Conservation (phyloP, 306 rosid species). For the Lupinus albus region DNA sequence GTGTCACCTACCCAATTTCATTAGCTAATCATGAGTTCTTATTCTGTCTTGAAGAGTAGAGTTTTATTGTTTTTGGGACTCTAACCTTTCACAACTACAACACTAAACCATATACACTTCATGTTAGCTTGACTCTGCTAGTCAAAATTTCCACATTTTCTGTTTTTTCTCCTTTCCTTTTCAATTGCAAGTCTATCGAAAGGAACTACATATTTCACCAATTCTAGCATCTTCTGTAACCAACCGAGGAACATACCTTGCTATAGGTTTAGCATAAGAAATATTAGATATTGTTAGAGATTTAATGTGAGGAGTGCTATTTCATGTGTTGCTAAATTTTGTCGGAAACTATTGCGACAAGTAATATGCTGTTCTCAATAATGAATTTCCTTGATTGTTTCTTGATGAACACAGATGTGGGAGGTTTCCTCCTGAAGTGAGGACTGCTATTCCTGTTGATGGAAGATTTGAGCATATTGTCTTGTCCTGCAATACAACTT, state of each 20-base stretch:
- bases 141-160: neutral
- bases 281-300: neutral
- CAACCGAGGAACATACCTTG: neutral
- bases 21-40: neutral
- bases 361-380: constrained; percentile 13
- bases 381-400: constrained; percentile 30
- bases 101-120: neutral
- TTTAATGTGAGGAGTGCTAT: neutral
- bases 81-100: neutral
- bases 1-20: neutral
- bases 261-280: neutral
- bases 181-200: neutral
- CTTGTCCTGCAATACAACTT: constrained; percentile 80
- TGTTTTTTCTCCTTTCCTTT: neutral
- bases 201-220: neutral
- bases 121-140: neutral
- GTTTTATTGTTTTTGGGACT: constrained; percentile 4
- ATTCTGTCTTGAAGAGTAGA: neutral
- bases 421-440: constrained; percentile 94
- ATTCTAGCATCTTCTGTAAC: constrained; percentile 14
- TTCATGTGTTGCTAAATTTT: constrained; percentile 11
- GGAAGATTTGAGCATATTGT: constrained; percentile 99
- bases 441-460: constrained; percentile 98
- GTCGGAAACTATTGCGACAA: constrained; percentile 8
- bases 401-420: constrained; percentile 75